Evolutionary conservation across 1,139 yeast genomes (phyloP).

Genomic region (Protomyces arabidopsidicola): DNA sequence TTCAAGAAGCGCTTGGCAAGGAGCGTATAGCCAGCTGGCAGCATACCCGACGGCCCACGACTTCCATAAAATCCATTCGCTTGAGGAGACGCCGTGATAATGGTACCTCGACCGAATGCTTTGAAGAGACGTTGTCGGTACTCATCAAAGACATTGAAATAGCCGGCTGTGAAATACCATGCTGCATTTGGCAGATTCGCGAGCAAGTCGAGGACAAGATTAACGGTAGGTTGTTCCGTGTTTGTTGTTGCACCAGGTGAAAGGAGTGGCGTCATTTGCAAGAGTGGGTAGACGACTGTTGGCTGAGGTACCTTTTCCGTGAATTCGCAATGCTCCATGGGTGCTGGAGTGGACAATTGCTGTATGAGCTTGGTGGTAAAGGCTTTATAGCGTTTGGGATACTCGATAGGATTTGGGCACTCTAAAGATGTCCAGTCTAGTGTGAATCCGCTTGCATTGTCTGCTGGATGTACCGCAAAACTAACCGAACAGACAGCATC

Average conservation of each 20-base stretch:
- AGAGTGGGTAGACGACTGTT: constrained; percentile 73
- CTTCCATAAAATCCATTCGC: constrained; percentile 92
- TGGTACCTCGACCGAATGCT: constrained; percentile 60
- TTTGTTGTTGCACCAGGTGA: constrained; percentile 50
- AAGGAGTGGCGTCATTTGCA: constrained; percentile 82
- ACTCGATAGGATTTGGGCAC: constrained; percentile 67
- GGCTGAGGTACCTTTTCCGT: constrained; percentile 21
- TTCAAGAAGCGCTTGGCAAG: constrained; percentile 66
- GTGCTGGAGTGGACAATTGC: constrained; percentile 42
- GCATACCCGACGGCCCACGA: constrained; percentile 69
- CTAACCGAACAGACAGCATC: constrained; percentile 62
- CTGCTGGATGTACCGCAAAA: constrained; percentile 51
- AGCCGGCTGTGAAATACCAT: constrained; percentile 96
- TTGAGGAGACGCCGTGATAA: constrained; percentile 54
- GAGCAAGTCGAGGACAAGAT: constrained; percentile 41
- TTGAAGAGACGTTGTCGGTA: constrained; percentile 58
- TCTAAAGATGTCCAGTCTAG: constrained; percentile 59
- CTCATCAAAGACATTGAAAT: constrained; percentile 82
- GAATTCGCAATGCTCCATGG: constrained; percentile 28
- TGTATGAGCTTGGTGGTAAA: constrained; percentile 56
- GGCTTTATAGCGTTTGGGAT: constrained; percentile 53
- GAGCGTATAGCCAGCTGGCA: constrained; percentile 84
- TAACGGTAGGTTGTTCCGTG: constrained; percentile 66
- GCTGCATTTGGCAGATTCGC: constrained; percentile 55
- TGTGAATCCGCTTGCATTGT: background rate